phyloP scores from a whole-genome alignment of 257 asterid species.

The Solanum ossicruentum region DNA sequence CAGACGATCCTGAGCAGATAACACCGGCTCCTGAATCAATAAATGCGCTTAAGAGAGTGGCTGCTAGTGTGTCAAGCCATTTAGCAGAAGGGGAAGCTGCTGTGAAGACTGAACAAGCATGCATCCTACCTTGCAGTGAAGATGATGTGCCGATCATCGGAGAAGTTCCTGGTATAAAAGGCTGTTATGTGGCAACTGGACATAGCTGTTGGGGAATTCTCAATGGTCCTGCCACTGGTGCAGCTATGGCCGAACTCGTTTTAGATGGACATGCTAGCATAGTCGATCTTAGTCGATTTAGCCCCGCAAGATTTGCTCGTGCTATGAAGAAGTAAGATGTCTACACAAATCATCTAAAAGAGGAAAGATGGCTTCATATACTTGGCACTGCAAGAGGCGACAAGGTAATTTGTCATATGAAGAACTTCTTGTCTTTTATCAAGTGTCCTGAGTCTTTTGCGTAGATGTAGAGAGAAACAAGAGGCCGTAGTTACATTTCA shows the following conservation, averaged over 20 bases:
- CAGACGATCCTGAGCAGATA: constrained; percentile 70
- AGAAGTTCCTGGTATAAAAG: constrained; percentile 61
- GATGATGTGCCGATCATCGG: constrained; percentile 75
- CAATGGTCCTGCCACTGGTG: constrained; percentile 92
- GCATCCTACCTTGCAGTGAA: constrained; percentile 74
- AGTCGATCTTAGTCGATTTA: constrained; percentile 47
- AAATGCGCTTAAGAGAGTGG: constrained; percentile 49
- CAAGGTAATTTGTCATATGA: not conserved
- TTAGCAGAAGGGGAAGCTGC: constrained; percentile 48
- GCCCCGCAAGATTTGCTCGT: constrained; percentile 45
- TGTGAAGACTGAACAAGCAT: constrained; percentile 82
- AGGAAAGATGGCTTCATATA: not conserved
- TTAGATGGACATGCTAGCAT: constrained; percentile 41
- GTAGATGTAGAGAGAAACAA: not conserved
- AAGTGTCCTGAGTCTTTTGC: not conserved
- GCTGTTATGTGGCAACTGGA: constrained; percentile 74
- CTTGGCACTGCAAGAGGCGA: not conserved
- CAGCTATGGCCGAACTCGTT: constrained; percentile 68
- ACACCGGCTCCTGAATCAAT: constrained; percentile 57
- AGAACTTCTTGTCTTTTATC: not conserved
- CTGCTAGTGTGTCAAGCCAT: constrained; percentile 62
- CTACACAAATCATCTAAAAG: not conserved
- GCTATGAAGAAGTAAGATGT: not conserved
- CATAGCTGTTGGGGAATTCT: constrained; percentile 97
- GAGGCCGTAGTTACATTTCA: not conserved